These are phyloP conservation scores for Clavispora fructus DNA, from an alignment of 805 yeast genomes.

Conservation along the genomic window DNA sequence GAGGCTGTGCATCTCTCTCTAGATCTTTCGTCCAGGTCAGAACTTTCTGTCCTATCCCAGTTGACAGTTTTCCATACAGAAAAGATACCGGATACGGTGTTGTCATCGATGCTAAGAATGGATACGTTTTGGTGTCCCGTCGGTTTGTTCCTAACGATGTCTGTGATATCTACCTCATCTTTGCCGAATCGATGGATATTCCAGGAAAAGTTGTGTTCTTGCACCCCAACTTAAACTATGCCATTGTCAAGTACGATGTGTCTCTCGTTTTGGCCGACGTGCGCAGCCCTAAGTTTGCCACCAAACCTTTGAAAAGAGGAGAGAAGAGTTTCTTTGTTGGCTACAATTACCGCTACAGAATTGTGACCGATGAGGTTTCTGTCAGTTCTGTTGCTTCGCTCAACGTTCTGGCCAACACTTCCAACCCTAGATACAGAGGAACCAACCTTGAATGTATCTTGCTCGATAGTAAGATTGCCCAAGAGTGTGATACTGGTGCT, in stretches of 20 bases:
- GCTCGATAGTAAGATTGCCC: slow-evolving; percentile 66
- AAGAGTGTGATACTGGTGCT: slow-evolving; percentile 76
- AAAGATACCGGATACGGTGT: slow-evolving; percentile 68
- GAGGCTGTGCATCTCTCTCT: slow-evolving; percentile 50
- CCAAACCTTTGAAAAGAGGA: slow-evolving; percentile 61
- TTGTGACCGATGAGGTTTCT: slow-evolving; percentile 68
- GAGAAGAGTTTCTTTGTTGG: slow-evolving; percentile 78
- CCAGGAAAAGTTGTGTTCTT: slow-evolving; percentile 77
- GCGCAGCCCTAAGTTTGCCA: slow-evolving; percentile 58
- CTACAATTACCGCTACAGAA: slow-evolving; percentile 61
- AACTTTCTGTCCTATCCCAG: slow-evolving; percentile 57
- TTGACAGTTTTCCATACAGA: slow-evolving; percentile 70
- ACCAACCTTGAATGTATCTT: slow-evolving; percentile 75
- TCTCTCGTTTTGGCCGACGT: slow-evolving; percentile 65
- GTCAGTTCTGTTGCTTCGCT: slow-evolving; percentile 74
- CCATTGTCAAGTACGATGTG: slow-evolving; percentile 80
- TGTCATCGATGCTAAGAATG: slow-evolving; percentile 73
- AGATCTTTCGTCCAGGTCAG: slow-evolving; percentile 70
- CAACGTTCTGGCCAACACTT: slow-evolving; percentile 62
- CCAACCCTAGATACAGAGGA: slow-evolving; percentile 78
- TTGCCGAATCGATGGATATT: slow-evolving; percentile 80
- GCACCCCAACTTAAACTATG: slow-evolving; percentile 85
- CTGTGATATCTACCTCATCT: slow-evolving; percentile 67
- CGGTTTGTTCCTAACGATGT: slow-evolving; percentile 77
- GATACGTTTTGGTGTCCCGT: slow-evolving; percentile 76